phyloP scores from a whole-genome alignment of 805 yeast genomes.

The Hanseniaspora meyeri region DNA sequence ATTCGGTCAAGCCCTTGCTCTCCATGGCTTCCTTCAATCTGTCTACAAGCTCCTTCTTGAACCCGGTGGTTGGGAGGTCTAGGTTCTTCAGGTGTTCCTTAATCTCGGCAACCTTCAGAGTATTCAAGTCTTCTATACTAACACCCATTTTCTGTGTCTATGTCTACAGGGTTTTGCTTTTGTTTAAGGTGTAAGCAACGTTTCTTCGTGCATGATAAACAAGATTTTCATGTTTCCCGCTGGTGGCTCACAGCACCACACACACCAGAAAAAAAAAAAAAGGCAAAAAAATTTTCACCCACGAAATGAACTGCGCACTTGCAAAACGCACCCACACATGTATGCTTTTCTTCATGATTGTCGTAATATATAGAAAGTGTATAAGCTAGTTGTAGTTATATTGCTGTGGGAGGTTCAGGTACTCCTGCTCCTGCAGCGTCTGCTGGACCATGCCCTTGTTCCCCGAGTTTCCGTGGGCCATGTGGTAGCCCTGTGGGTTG shows the following conservation, averaged over 20 bases:
- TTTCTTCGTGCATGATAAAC: no score
- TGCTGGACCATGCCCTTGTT: neutral
- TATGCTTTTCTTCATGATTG: no score
- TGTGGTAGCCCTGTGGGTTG: neutral
- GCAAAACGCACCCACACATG: neutral
- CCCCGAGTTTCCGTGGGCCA: neutral
- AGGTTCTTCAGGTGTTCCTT: slow-evolving; percentile 61
- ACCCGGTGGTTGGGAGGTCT: slow-evolving; percentile 60
- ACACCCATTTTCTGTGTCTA: slow-evolving; percentile 1
- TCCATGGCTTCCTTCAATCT: slow-evolving; percentile 50
- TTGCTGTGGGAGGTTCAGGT: slow-evolving; percentile 4
- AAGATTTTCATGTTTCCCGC: no score
- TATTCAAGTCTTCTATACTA: slow-evolving; percentile 41
- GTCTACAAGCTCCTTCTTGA: slow-evolving; percentile 63
- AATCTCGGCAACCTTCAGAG: slow-evolving; percentile 72
- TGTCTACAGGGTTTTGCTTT: neutral
- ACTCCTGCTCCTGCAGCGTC: slow-evolving; percentile 6
- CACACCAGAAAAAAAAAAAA: neutral
- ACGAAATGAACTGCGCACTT: no score
- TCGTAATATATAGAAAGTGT: no score
- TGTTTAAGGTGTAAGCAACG: no score
- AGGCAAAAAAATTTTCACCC: no score
- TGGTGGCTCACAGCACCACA: no score
- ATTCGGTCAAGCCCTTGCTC: slow-evolving; percentile 22
- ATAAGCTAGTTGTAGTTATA: neutral